phyloP scores from a whole-genome alignment of 139 green algal genomes.

The Ulvella scutata region DNA sequence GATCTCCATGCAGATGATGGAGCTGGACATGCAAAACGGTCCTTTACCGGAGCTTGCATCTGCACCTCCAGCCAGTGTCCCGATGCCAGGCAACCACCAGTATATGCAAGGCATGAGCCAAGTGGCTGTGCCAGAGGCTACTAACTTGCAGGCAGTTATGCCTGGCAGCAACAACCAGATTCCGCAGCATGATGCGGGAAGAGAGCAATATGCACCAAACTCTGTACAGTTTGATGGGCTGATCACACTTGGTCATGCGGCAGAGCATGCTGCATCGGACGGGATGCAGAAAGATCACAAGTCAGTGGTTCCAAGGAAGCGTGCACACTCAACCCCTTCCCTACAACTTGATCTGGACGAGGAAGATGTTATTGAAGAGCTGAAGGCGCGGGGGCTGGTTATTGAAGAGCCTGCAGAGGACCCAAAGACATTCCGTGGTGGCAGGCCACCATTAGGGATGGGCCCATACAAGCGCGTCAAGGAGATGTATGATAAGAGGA shows the following conservation, averaged over 20 bases:
- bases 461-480: not conserved
- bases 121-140: too few relatives aligned
- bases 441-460: not conserved
- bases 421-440: not conserved
- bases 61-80: too few relatives aligned
- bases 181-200: too few relatives aligned
- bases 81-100: too few relatives aligned
- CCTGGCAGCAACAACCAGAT: too few relatives aligned
- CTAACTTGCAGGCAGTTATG: too few relatives aligned
- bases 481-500: not conserved
- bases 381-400: not conserved
- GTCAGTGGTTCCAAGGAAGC: not conserved
- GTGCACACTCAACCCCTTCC: not conserved
- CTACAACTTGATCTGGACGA: not conserved
- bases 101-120: not conserved
- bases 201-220: too few relatives aligned
- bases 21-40: too few relatives aligned
- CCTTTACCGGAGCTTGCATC: too few relatives aligned
- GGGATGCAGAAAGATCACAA: not conserved
- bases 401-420: not conserved
- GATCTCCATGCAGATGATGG: too few relatives aligned
- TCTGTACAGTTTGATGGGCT: not conserved
- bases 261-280: not conserved
- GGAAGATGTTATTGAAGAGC: not conserved
- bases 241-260: not conserved